phyloP scores from a whole-genome alignment of 192 early-diverging fungal species.

The Allomyces macrogynus region DNA sequence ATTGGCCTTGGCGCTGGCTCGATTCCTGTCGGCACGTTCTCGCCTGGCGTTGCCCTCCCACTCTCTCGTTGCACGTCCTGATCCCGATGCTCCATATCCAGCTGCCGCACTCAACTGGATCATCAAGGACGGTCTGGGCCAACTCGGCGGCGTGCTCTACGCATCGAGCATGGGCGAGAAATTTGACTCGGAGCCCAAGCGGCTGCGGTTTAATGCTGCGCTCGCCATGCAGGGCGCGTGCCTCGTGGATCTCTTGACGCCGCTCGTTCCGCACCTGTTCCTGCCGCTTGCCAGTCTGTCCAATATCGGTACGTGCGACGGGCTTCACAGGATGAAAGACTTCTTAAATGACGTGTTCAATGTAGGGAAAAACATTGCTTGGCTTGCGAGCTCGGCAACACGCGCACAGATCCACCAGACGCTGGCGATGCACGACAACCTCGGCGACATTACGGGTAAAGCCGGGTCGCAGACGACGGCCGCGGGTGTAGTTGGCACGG shows the following conservation, averaged over 20 bases:
- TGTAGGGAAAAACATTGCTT: slow-evolving; percentile 54
- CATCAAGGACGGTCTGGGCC: slow-evolving; percentile 75
- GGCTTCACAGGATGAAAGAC: background rate
- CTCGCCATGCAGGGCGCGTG: slow-evolving; percentile 51
- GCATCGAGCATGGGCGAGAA: slow-evolving; percentile 48
- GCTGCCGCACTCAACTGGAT: slow-evolving; percentile 81
- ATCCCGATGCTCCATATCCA: background rate
- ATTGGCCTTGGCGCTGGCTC: slow-evolving; percentile 58
- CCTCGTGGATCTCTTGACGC: slow-evolving; percentile 56
- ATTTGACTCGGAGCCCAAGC: slow-evolving; percentile 69
- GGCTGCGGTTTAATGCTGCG: slow-evolving; percentile 53
- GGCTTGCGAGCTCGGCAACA: slow-evolving; percentile 61
- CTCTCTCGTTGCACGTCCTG: slow-evolving; percentile 6
- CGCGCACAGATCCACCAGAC: slow-evolving; percentile 62
- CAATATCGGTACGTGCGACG: slow-evolving; percentile 40
- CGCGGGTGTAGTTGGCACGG: slow-evolving; percentile 58
- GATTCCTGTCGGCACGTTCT: slow-evolving; percentile 18
- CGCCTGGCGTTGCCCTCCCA: slow-evolving; percentile 2
- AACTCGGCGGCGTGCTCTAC: slow-evolving; percentile 65
- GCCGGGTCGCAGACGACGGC: slow-evolving; percentile 60
- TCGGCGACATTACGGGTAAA: slow-evolving; percentile 73
- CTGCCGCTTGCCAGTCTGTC: slow-evolving; percentile 49
- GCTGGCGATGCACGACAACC: slow-evolving; percentile 48
- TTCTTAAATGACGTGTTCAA: background rate
- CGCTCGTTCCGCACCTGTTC: slow-evolving; percentile 56